These are phyloP conservation scores for Lachancea quebecensis DNA, from an alignment of 805 yeast genomes.

Conservation along the genomic window DNA sequence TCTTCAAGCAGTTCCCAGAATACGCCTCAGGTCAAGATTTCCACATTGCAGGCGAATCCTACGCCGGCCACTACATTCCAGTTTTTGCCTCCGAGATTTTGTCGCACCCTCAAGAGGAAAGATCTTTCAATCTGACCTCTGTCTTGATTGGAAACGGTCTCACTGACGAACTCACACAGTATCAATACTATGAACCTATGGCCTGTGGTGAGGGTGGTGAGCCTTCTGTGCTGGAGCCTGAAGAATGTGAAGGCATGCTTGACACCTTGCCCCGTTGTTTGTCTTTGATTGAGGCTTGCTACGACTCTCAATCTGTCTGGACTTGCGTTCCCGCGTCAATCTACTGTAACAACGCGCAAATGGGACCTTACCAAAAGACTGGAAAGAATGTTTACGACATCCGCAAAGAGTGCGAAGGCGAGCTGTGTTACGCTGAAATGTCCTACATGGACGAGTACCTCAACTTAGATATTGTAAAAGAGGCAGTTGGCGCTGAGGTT, in stretches of 20 bases:
- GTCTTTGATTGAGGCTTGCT: slow-evolving; percentile 69
- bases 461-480: slow-evolving; percentile 68
- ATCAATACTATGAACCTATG: slow-evolving; percentile 80
- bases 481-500: slow-evolving; percentile 87
- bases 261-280: slow-evolving; percentile 70
- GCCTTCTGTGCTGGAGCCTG: slow-evolving; percentile 68
- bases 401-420: slow-evolving; percentile 69
- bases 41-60: slow-evolving; percentile 91
- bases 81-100: slow-evolving; percentile 77
- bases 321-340: slow-evolving; percentile 86
- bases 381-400: slow-evolving; percentile 91
- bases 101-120: slow-evolving; percentile 47
- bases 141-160: slow-evolving; percentile 87
- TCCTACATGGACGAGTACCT: slow-evolving; percentile 70
- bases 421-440: slow-evolving; percentile 73
- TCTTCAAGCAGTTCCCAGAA: slow-evolving; percentile 65
- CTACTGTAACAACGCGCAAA: slow-evolving; percentile 80
- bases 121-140: slow-evolving; percentile 60
- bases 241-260: slow-evolving; percentile 68
- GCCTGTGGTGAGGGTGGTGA: slow-evolving; percentile 91
- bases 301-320: slow-evolving; percentile 65
- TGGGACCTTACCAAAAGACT: slow-evolving; percentile 75
- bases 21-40: slow-evolving; percentile 47
- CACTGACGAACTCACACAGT: slow-evolving; percentile 78
- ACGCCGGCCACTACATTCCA: slow-evolving; percentile 93